phyloP scores from a whole-genome alignment of 768 basidiomycete species.

The Nidularia pulvinata region DNA sequence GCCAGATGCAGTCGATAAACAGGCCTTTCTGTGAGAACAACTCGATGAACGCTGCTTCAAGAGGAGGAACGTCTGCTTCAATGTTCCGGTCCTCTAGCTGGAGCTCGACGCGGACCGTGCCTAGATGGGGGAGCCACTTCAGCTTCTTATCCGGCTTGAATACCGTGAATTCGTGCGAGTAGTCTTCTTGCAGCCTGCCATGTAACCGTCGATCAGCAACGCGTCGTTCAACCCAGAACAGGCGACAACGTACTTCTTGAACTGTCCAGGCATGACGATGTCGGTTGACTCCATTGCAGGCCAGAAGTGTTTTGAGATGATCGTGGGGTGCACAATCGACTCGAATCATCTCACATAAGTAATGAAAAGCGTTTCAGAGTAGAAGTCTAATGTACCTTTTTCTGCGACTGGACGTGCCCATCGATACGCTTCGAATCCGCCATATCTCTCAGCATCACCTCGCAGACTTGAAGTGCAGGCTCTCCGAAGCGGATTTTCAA shows the following conservation, averaged over 20 bases:
- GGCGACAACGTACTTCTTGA: constrained; percentile 58
- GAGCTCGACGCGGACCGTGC: constrained; percentile 79
- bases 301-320: constrained; percentile 97
- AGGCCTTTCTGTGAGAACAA: constrained; percentile 75
- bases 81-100: constrained; percentile 82
- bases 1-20: neutral
- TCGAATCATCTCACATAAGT: constrained; percentile 17
- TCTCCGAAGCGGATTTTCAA: constrained; percentile 97
- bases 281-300: constrained; percentile 76
- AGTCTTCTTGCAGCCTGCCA: constrained; percentile 69
- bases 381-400: constrained; percentile 41
- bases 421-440: constrained; percentile 92
- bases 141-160: constrained; percentile 95
- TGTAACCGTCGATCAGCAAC: neutral
- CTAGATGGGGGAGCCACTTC: constrained; percentile 88
- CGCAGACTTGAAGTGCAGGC: constrained; percentile 89
- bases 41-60: constrained; percentile 92
- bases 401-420: constrained; percentile 80
- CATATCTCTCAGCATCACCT: constrained; percentile 98
- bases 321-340: constrained; percentile 82
- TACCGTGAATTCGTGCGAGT: constrained; percentile 72
- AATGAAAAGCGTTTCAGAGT: neutral
- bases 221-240: neutral
- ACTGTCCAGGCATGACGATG: constrained; percentile 84
- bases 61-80: constrained; percentile 74